A percentile compares a stretch with the other conserved stretches of the same genome.
Conservation (phyloP, 2,329 filamentous ascomycete species). For the Beauveria sp. region DNA sequence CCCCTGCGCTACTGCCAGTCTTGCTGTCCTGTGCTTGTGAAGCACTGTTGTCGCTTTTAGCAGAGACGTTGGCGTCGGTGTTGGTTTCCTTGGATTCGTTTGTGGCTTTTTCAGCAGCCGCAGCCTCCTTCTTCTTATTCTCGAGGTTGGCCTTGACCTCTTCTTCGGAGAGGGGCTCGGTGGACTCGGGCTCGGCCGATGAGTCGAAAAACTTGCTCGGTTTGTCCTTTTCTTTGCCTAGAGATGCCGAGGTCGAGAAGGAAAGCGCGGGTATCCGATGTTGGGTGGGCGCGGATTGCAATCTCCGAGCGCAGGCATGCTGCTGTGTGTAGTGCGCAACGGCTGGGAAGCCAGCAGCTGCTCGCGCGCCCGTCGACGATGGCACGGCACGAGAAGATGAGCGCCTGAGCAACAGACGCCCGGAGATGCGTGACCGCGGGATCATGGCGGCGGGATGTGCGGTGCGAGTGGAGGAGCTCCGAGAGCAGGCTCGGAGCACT, state of each 20-base stretch:
- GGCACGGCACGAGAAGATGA: constrained; percentile 22
- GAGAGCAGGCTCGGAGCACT: constrained; percentile 12
- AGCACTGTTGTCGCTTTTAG: constrained; percentile 33
- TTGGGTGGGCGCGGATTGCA: constrained; percentile 19
- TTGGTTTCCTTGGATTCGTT: constrained; percentile 37
- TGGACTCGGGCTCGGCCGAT: constrained; percentile 28
- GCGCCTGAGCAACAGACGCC: constrained; percentile 31
- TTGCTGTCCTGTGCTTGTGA: constrained; percentile 42
- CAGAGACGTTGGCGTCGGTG: constrained; percentile 35
- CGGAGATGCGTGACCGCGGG: constrained; percentile 32
- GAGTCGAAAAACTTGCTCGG: constrained; percentile 45
- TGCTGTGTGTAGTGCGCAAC: constrained; percentile 18
- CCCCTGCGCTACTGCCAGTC: constrained; percentile 29
- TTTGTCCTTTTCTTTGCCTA: constrained; percentile 31
- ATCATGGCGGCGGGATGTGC: constrained; percentile 27
- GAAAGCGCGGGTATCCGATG: constrained; percentile 22
- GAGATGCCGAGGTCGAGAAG: constrained; percentile 29
- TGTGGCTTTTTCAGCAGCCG: constrained; percentile 35
- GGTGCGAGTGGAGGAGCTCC: constrained; percentile 5
- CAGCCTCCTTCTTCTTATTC: constrained; percentile 33
- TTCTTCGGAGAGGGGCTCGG: constrained; percentile 44
- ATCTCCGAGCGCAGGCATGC: constrained; percentile 25
- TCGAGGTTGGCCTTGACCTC: constrained; percentile 44
- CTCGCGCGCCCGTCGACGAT: constrained; percentile 14
- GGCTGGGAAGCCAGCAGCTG: constrained; percentile 21